Conservation (phyloP, 23 red algal genomes). For the Cyanidium caldarium region DNA sequence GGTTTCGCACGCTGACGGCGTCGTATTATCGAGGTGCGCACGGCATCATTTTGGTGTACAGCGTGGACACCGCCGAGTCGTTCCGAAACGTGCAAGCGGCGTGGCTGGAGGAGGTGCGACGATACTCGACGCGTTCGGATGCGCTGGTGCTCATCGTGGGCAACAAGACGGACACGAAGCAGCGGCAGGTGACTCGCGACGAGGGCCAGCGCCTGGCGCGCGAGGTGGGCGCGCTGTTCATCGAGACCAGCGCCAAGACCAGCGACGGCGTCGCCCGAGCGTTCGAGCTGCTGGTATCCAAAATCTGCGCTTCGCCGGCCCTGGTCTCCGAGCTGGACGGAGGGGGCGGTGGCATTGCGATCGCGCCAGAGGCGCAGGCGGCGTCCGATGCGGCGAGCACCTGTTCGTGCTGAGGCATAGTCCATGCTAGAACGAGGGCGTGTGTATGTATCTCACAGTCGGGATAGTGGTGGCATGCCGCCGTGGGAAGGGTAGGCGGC, state of each 20-base stretch:
- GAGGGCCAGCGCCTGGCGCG: constrained; percentile 49
- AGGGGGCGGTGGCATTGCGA: too few species aligned
- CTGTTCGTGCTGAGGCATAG: too few species aligned
- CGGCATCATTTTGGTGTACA: constrained; percentile 64
- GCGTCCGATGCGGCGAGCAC: too few species aligned
- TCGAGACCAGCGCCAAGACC: constrained; percentile 54
- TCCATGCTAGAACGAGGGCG: too few species aligned
- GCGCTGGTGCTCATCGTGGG: constrained; percentile 66
- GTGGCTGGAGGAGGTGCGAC: constrained; percentile 49
- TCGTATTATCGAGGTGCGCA: constrained; percentile 77
- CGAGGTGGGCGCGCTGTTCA: constrained; percentile 35
- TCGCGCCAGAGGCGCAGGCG: too few species aligned
- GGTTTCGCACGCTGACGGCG: constrained; percentile 67
- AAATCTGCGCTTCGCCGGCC: too few species aligned
- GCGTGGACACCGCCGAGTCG: constrained; percentile 41
- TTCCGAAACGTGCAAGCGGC: constrained; percentile 31
- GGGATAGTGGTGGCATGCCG: too few species aligned
- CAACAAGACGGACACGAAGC: constrained; percentile 64
- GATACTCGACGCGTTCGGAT: constrained; percentile 37
- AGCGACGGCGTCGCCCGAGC: constrained; percentile 41
- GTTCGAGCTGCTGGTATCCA: constrained; percentile 71
- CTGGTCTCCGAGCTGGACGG: too few species aligned
- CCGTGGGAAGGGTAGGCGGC: too few species aligned
- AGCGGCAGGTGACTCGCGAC: constrained; percentile 33
- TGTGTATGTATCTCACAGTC: too few species aligned